A percentile compares a stretch with the other conserved stretches of the same genome.
Conservation (phyloP, 306 rosid species). For the Medicago lupulina region DNA sequence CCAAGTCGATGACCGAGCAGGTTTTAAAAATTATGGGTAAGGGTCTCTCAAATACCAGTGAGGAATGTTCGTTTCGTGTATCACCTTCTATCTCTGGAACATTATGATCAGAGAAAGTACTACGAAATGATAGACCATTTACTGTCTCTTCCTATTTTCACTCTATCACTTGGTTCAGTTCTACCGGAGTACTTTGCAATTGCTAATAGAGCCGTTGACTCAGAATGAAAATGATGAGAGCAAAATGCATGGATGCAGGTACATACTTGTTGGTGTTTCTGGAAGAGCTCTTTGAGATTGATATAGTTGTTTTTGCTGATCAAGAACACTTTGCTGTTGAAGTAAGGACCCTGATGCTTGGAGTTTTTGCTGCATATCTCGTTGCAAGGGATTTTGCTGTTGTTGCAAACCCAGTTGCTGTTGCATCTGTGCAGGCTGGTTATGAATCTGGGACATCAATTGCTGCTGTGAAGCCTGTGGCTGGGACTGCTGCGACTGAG, state of each 20-base stretch:
- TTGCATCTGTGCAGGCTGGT: slow-evolving; percentile 82
- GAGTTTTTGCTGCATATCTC: slow-evolving; percentile 83
- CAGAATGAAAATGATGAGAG: slow-evolving; percentile 18
- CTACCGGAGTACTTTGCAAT: slow-evolving; percentile 26
- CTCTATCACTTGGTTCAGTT: slow-evolving; percentile 15
- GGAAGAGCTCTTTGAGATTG: slow-evolving; percentile 79
- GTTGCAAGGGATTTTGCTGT: slow-evolving; percentile 68
- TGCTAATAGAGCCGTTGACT: slow-evolving; percentile 28
- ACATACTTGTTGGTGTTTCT: slow-evolving; percentile 83
- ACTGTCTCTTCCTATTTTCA: slow-evolving; percentile 10
- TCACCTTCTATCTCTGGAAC: slow-evolving; percentile 7
- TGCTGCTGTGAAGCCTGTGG: slow-evolving; percentile 76
- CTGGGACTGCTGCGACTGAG: slow-evolving; percentile 77
- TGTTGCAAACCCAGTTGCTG: slow-evolving; percentile 33
- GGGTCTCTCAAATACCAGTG: slow-evolving; percentile 8
- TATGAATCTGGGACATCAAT: slow-evolving; percentile 71
- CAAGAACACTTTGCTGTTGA: slow-evolving; percentile 75
- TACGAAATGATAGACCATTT: not conserved
- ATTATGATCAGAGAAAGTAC: slow-evolving; percentile 11
- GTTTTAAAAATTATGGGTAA: not conserved
- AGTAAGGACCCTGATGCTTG: slow-evolving; percentile 73
- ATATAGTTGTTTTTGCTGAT: slow-evolving; percentile 79
- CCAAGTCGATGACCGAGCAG: too few species aligned
- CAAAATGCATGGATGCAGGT: slow-evolving; percentile 36
- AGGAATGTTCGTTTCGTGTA: slow-evolving; percentile 3